These are phyloP conservation scores for Chaetomium cochliodes DNA, from an alignment of 495 filamentous ascomycete species.

Conservation along the genomic window DNA sequence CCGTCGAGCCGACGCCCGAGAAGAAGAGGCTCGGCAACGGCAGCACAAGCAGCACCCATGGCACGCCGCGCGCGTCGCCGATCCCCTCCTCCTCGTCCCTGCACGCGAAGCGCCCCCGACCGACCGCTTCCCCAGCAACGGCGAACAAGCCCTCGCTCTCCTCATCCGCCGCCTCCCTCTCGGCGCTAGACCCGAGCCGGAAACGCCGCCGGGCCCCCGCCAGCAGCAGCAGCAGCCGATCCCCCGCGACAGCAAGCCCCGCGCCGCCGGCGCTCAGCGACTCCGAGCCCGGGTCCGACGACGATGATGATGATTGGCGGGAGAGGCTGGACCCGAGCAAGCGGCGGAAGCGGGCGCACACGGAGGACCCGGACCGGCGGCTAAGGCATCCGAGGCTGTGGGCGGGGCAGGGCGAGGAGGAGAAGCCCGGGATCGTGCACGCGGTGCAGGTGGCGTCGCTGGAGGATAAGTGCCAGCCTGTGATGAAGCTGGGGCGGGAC, in stretches of 20 bases:
- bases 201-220: conserved; percentile 27
- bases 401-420: conserved; percentile 29
- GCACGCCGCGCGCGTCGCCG: conserved; percentile 19
- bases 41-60: conserved; percentile 2
- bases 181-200: conserved; percentile 26
- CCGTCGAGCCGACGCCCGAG: conserved; percentile 26
- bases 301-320: conserved; percentile 40
- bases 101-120: conserved; percentile 6
- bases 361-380: conserved; percentile 55
- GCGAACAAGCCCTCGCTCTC: neutral
- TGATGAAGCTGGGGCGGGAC: conserved; percentile 47
- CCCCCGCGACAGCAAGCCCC: conserved; percentile 34
- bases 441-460: conserved; percentile 64
- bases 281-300: conserved; percentile 33
- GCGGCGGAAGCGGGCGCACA: conserved; percentile 32
- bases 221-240: conserved; percentile 11
- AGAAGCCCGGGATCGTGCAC: conserved; percentile 54
- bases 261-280: conserved; percentile 25
- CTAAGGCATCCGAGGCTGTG: conserved; percentile 59
- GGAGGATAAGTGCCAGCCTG: conserved; percentile 48
- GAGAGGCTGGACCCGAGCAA: conserved; percentile 37
- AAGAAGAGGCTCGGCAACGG: conserved; percentile 12
- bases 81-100: conserved; percentile 16
- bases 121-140: conserved; percentile 18
- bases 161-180: neutral